phyloP scores from a whole-genome alignment of 805 yeast species.

The Metschnikowia colocasiae region DNA sequence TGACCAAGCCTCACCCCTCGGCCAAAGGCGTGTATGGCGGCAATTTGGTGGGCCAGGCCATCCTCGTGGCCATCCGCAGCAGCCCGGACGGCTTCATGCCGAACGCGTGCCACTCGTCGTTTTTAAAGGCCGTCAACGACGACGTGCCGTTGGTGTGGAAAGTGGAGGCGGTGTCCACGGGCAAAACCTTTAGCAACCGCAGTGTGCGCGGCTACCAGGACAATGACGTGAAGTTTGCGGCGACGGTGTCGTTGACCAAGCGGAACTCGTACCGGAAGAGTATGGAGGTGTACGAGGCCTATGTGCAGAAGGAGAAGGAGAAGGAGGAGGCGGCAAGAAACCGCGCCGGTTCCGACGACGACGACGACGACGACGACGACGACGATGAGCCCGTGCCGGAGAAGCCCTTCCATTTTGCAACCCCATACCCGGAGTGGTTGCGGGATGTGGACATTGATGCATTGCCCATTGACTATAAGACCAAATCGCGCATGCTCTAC shows the following conservation, averaged over 20 bases:
- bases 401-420: constrained; percentile 33
- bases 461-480: constrained; percentile 7
- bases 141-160: constrained; percentile 26
- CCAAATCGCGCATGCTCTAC: constrained; percentile 14
- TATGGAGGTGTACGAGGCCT: constrained; percentile 22
- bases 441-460: constrained; percentile 15
- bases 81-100: constrained; percentile 35
- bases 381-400: constrained; percentile 21
- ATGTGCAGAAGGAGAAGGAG: constrained; percentile 9
- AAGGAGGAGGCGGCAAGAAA: constrained; percentile 5
- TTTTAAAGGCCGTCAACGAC: constrained; percentile 38
- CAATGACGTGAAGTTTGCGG: constrained; percentile 28
- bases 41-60: constrained; percentile 32
- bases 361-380: constrained; percentile 26
- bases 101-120: constrained; percentile 39
- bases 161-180: constrained; percentile 34
- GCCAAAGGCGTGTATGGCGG: constrained; percentile 42
- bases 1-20: constrained; percentile 26
- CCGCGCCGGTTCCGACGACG: constrained; percentile 5
- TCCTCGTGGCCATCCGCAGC: constrained; percentile 35
- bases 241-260: constrained; percentile 35
- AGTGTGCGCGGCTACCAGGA: constrained; percentile 30
- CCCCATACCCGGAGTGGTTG: constrained; percentile 32
- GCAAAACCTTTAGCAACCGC: constrained; percentile 35
- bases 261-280: constrained; percentile 26